Base-by-base conservation (phyloP, 1,139 yeast species). In the Kazachstania sp. region DNA sequence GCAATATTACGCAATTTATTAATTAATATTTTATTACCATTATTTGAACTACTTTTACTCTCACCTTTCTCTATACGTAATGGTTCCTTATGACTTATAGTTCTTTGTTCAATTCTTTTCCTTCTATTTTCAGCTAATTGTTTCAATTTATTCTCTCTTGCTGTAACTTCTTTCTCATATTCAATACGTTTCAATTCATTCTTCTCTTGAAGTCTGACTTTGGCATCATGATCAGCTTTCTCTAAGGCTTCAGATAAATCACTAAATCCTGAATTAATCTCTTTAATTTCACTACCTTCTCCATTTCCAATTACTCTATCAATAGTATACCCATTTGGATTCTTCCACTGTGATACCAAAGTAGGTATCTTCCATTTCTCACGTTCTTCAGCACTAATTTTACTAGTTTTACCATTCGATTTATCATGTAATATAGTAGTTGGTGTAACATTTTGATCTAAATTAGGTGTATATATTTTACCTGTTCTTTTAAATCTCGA, bases 321-420 rank as follows among this genome's bases (percentile, higher is more conserved):
- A 43, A 90, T 83, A 1, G 95, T 81, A 63, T 82, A 88, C 3
- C 98, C 97, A 55, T 85, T 84, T 26, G 92, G 87, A 63, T 92
- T 92, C 65, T 90, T 90, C 98, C 98, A 92, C 64, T 87, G 88
- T 1, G 97, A 90, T 1, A 92, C 78, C 1, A 95, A 88, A 0
- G 95, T 83, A 0, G 98, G 97, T 29, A 92, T 87, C 44, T 76
- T 75, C 97, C 97, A 92, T 51, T 79, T 77, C 35, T 77, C 81
- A 51, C 81, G 83, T 49, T 88, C 95, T 56, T 83, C 87, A 37
- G 80, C 79, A 0, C 92, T 77, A n/a, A 84, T 64, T 5, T 18
- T 37, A 4, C 45, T 49, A 44, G 53, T 60, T 2, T 56, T 47
- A 37, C 51, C 55, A 44, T 58, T 59, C 15, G 57, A 51, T 1